Conservation (phyloP, 805 yeast species). For the Metschnikowia shivogae region DNA sequence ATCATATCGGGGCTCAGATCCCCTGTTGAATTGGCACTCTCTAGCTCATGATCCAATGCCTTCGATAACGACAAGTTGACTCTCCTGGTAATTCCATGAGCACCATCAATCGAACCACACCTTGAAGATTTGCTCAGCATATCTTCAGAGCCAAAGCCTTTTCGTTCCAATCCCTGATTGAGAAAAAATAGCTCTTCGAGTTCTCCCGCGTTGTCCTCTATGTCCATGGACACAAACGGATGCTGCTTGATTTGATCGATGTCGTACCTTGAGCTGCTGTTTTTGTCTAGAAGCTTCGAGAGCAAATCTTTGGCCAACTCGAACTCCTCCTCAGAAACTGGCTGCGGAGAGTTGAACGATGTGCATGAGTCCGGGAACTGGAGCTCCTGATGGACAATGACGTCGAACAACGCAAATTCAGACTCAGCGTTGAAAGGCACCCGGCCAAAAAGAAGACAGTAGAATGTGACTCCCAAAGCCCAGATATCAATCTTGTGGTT, state of each 20-base stretch:
- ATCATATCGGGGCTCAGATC: background rate
- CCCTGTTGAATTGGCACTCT: constrained; percentile 5
- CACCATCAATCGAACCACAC: constrained; percentile 20
- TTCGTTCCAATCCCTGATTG: constrained; percentile 16
- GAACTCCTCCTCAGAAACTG: constrained; percentile 41
- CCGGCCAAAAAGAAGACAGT: constrained; percentile 80
- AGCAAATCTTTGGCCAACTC: constrained; percentile 58
- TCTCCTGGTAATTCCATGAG: constrained; percentile 72
- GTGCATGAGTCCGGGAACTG: constrained; percentile 47
- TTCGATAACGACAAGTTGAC: constrained; percentile 35
- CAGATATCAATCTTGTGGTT: constrained; percentile 90
- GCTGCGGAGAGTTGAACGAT: constrained; percentile 35
- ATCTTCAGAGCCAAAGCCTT: background rate
- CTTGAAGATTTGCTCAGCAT: background rate
- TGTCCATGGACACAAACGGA: constrained; percentile 52
- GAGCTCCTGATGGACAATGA: constrained; percentile 61
- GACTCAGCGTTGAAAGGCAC: constrained; percentile 87
- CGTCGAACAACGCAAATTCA: constrained; percentile 81
- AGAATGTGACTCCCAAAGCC: constrained; percentile 93
- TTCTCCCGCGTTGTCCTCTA: constrained; percentile 33
- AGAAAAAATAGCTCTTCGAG: constrained; percentile 35
- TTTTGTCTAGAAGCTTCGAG: constrained; percentile 57
- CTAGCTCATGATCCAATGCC: constrained; percentile 32
- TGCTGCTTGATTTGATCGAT: constrained; percentile 72
- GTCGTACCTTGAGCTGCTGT: constrained; percentile 64